Evolutionary conservation across 306 rosid genomes (phyloP).

Genomic region (Hippophae gyantsensis): DNA sequence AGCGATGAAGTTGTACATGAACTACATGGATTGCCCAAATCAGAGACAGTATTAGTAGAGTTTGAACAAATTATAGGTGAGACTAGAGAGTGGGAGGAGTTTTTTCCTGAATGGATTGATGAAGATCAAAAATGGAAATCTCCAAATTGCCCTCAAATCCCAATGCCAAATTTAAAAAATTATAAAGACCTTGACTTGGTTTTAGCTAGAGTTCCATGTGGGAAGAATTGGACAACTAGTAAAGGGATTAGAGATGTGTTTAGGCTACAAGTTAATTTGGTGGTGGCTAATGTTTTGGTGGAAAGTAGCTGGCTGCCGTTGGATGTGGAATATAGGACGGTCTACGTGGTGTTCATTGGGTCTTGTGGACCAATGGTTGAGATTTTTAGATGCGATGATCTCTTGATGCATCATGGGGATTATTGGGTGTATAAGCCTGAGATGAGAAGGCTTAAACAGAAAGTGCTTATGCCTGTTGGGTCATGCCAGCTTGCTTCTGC

Average conservation of each 20-base stretch:
- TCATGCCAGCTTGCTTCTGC: slow-evolving; percentile 58
- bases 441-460: slow-evolving; percentile 46
- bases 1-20: background rate
- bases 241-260: slow-evolving; percentile 44
- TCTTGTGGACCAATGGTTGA: slow-evolving; percentile 76
- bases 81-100: slow-evolving; percentile 38
- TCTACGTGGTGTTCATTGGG: slow-evolving; percentile 58
- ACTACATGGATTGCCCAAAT: slow-evolving; percentile 7
- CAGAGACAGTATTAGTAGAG: slow-evolving; percentile 17
- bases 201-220: slow-evolving; percentile 53
- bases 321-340: slow-evolving; percentile 23
- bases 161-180: slow-evolving; percentile 32
- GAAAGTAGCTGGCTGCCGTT: slow-evolving; percentile 34
- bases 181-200: slow-evolving; percentile 47
- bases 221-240: slow-evolving; percentile 1
- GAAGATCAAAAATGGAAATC: slow-evolving; percentile 29
- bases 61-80: slow-evolving; percentile 23
- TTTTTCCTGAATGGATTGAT: slow-evolving; percentile 64
- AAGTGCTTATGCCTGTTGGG: slow-evolving; percentile 62
- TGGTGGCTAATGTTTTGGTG: slow-evolving; percentile 62
- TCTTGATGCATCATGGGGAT: slow-evolving; percentile 31
- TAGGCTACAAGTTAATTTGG: slow-evolving; percentile 69
- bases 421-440: slow-evolving; percentile 61
- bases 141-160: slow-evolving; percentile 52
- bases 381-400: slow-evolving; percentile 77